A percentile compares a stretch with the other conserved stretches of the same genome.
Evolutionary conservation across 164 flowering plant species (phyloP).

Genomic region (Magnolia officinalis): DNA sequence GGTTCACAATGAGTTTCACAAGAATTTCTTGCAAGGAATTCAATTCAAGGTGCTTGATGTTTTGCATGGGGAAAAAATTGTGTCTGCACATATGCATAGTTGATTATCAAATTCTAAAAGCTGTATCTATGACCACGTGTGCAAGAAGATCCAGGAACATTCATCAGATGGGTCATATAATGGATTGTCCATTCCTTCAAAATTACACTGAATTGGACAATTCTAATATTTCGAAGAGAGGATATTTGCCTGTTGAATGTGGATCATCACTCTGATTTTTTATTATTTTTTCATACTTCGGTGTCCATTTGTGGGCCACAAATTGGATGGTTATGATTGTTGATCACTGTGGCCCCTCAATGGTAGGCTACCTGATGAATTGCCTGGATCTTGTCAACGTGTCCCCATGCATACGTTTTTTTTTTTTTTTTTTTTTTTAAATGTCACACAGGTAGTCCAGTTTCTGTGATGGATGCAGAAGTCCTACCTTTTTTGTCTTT

Average conservation of each 20-base stretch:
- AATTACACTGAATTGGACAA: neutral
- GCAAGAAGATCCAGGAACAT: neutral
- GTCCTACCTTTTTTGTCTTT: neutral
- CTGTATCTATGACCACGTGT: neutral
- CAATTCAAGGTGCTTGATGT: constrained; percentile 54
- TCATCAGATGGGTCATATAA: neutral
- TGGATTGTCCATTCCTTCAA: neutral
- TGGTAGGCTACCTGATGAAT: too few relatives aligned
- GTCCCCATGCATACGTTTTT: too few relatives aligned
- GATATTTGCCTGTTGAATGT: neutral
- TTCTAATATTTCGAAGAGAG: neutral
- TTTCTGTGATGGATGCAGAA: neutral
- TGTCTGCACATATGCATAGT: too few relatives aligned
- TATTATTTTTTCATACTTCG: too few relatives aligned
- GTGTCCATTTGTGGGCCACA: too few relatives aligned
- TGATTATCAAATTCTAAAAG: neutral
- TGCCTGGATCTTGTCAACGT: neutral
- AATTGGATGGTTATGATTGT: too few relatives aligned
- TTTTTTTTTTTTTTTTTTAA: too few relatives aligned
- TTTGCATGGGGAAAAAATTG: too few relatives aligned
- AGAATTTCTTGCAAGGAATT: constrained; percentile 60
- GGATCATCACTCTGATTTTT: neutral
- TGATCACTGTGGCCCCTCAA: too few relatives aligned
- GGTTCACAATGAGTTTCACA: constrained; percentile 63
- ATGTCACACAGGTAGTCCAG: too few relatives aligned